Evolutionary conservation across 495 filamentous ascomycete species (phyloP).

Genomic region (Penicillium samsonianum): DNA sequence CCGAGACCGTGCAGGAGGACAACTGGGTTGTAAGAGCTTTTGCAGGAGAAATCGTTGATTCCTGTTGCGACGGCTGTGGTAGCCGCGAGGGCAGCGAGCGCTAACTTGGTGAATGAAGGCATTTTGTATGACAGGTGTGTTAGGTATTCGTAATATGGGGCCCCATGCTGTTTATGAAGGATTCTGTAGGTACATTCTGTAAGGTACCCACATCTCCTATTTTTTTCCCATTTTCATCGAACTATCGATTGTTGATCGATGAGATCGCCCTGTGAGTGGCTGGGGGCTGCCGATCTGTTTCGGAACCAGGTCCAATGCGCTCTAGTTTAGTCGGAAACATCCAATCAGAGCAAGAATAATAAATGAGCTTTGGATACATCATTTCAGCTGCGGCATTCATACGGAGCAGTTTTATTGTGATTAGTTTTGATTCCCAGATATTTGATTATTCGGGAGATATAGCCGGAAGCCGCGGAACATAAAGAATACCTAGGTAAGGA

Average conservation of each 20-base stretch:
- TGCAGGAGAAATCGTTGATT: constrained; percentile 47
- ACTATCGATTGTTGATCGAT: constrained; percentile 28
- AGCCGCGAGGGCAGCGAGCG: constrained; percentile 19
- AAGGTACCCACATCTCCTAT: constrained; percentile 7
- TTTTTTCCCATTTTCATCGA: constrained; percentile 16
- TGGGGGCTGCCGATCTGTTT: not conserved
- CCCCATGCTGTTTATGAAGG: constrained; percentile 4
- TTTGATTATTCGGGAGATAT: not conserved
- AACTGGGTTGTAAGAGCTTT: constrained; percentile 46
- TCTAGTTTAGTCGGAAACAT: too few relatives aligned
- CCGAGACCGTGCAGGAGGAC: constrained; percentile 56
- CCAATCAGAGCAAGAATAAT: not conserved
- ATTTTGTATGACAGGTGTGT: constrained; percentile 13
- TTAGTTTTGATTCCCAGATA: not conserved
- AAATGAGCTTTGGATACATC: constrained; percentile 8
- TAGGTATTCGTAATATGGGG: not conserved
- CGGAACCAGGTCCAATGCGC: not conserved
- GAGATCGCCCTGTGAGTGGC: constrained; percentile 17
- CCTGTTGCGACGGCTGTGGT: constrained; percentile 23
- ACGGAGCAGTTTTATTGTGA: not conserved
- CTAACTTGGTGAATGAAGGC: constrained; percentile 21
- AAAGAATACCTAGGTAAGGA: too few relatives aligned
- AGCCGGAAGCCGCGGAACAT: not conserved
- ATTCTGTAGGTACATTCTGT: constrained; percentile 1
- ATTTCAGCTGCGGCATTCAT: constrained; percentile 3